phyloP scores from a whole-genome alignment of 306 rosid species.

The Lagenaria siceraria region DNA sequence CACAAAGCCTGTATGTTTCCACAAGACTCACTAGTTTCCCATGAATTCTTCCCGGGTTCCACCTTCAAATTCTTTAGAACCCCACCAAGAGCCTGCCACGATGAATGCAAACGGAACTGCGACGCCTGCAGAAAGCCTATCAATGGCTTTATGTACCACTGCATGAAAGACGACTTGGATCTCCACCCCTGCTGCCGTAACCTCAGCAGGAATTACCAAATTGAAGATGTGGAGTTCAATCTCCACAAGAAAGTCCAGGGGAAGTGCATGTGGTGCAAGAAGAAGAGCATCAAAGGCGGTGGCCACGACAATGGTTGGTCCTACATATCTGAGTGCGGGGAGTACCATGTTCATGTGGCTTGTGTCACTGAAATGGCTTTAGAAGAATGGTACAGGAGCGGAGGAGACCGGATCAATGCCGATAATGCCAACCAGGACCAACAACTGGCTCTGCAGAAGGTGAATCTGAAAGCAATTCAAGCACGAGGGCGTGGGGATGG shows the following conservation, averaged over 20 bases:
- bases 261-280: slow-evolving; percentile 10
- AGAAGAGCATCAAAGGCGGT: background rate
- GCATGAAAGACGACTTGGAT: background rate
- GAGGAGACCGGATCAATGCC: background rate
- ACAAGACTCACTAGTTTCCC: background rate
- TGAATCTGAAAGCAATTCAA: background rate
- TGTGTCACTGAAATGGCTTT: background rate
- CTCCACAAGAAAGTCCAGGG: background rate
- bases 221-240: background rate
- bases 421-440: background rate
- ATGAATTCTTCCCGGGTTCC: background rate
- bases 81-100: background rate
- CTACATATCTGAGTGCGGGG: background rate
- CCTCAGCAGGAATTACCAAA: background rate
- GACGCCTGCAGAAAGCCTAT: background rate
- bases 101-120: background rate
- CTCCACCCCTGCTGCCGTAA: background rate
- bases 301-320: slow-evolving; percentile 5
- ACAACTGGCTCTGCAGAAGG: background rate
- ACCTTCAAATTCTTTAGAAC: background rate
- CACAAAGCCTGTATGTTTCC: slow-evolving; percentile 7
- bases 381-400: background rate
- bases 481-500: background rate
- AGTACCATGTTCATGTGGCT: slow-evolving; percentile 9
- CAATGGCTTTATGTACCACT: background rate